Evolutionary conservation across 495 filamentous ascomycete genomes (phyloP).

Genomic region (Penicillium longicatenatum): DNA sequence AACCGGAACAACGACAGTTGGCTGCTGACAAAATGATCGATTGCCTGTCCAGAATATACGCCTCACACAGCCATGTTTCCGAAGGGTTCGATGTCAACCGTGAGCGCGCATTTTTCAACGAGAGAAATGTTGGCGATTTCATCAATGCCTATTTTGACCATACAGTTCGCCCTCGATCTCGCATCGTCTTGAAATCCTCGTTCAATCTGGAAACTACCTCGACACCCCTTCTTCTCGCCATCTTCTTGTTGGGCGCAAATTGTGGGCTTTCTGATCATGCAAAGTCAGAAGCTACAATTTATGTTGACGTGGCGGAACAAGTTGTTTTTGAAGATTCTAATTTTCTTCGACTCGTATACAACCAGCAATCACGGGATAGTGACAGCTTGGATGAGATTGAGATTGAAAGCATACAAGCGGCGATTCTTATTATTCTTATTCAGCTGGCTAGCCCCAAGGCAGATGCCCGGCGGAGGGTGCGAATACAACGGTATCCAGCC

Average conservation of each 20-base stretch:
- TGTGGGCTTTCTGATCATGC: conserved; percentile 3
- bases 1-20: conserved; percentile 6
- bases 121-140: conserved; percentile 10
- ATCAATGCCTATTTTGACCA: conserved; percentile 21
- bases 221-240: conserved; percentile 9
- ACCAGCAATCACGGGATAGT: neutral
- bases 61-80: neutral
- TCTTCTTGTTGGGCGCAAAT: conserved; percentile 18
- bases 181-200: conserved; percentile 18
- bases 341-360: conserved; percentile 10
- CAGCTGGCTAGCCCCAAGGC: conserved; percentile 16
- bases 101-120: conserved; percentile 6
- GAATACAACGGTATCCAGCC: conserved; percentile 20
- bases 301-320: conserved; percentile 11
- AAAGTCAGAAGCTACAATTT: conserved; percentile 6
- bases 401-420: conserved; percentile 16
- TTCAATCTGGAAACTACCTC: conserved; percentile 13
- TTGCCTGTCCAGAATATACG: neutral
- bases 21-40: conserved; percentile 8
- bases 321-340: conserved; percentile 12
- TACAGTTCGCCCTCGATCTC: conserved; percentile 21
- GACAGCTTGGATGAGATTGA: neutral
- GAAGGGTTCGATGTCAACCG: neutral
- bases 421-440: conserved; percentile 17
- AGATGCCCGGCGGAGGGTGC: conserved; percentile 13